Evolutionary conservation across 345 rosid genomes (phyloP).

Genomic region (Hypericum perforatum): DNA sequence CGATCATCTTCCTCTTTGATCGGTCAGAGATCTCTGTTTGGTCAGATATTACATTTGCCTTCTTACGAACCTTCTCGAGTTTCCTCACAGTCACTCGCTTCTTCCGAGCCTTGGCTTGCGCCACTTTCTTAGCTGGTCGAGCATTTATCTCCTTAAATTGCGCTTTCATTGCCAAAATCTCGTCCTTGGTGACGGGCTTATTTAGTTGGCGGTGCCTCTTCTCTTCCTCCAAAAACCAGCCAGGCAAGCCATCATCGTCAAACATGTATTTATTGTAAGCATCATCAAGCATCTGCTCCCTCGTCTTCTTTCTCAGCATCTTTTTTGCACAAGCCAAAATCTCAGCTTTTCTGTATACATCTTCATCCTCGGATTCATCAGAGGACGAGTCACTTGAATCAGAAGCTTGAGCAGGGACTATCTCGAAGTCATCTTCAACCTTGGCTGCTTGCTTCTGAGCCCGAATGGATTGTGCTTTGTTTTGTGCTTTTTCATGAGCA

Average conservation of each 20-base stretch:
- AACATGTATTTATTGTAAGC: slow-evolving; percentile 76
- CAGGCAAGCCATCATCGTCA: slow-evolving; percentile 60
- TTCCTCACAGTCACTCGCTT: slow-evolving; percentile 59
- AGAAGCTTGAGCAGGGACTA: slow-evolving; percentile 66
- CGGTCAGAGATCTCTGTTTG: slow-evolving; percentile 66
- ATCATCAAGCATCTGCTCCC: slow-evolving; percentile 78
- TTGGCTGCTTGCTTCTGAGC: slow-evolving; percentile 18
- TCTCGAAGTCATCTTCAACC: slow-evolving; percentile 58
- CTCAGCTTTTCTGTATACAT: slow-evolving; percentile 62
- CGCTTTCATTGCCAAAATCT: slow-evolving; percentile 75
- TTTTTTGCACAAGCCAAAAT: slow-evolving; percentile 82
- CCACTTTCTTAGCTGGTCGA: slow-evolving; percentile 94
- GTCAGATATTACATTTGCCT: slow-evolving; percentile 74
- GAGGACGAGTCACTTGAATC: slow-evolving; percentile 78
- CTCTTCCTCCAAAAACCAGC: slow-evolving; percentile 90
- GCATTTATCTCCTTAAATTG: slow-evolving; percentile 86
- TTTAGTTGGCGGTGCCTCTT: slow-evolving; percentile 60
- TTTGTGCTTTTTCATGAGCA: slow-evolving; percentile 20
- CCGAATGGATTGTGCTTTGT: slow-evolving; percentile 13
- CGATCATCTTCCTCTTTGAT: slow-evolving; percentile 76
- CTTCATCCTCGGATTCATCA: slow-evolving; percentile 57
- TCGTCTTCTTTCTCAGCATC: slow-evolving; percentile 82
- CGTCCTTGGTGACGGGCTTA: slow-evolving; percentile 79
- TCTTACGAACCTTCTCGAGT: slow-evolving; percentile 80
- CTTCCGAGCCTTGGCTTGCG: slow-evolving; percentile 86